Conservation (phyloP, 1,284 basidiomycete species). For the Ceratobasidium sp. region DNA sequence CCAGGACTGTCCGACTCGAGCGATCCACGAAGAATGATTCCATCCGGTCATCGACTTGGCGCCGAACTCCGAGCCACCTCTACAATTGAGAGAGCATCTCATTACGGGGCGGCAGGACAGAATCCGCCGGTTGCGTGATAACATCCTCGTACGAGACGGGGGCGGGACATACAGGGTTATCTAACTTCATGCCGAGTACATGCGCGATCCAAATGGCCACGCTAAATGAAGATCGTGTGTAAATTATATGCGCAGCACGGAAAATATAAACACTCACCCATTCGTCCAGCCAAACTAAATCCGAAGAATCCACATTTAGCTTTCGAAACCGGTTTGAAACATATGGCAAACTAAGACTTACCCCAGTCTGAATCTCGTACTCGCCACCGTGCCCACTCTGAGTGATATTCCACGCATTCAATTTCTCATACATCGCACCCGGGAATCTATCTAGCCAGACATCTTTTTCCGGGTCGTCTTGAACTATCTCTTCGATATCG, state of each 20-base stretch:
- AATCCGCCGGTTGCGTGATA: background rate
- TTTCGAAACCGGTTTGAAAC: background rate
- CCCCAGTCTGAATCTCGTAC: constrained; percentile 39
- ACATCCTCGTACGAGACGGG: background rate
- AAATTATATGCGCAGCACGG: background rate
- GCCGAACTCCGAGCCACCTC: background rate
- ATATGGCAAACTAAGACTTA: background rate
- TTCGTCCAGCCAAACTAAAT: constrained; percentile 42
- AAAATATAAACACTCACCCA: constrained; percentile 23
- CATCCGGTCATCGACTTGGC: too few species aligned
- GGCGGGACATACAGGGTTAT: constrained; percentile 32
- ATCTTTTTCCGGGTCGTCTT: constrained; percentile 19
- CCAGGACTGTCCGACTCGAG: too few species aligned
- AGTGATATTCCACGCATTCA: constrained; percentile 27
- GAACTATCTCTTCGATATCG: constrained; percentile 31
- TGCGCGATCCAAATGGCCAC: constrained; percentile 42
- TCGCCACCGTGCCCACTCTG: constrained; percentile 31
- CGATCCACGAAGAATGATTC: too few species aligned
- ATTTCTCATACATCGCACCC: constrained; percentile 39
- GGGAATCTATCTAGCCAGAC: constrained; percentile 8
- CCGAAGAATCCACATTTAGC: background rate
- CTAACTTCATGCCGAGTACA: constrained; percentile 37
- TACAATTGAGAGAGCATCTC: constrained; percentile 23
- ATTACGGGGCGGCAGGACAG: background rate
- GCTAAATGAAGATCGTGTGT: background rate